Percentiles rank a stretch among this genome's conserved stretches.
These are phyloP conservation scores for Cochliopodium minus DNA, from an alignment of 208 protist species.

Conservation along the genomic window DNA sequence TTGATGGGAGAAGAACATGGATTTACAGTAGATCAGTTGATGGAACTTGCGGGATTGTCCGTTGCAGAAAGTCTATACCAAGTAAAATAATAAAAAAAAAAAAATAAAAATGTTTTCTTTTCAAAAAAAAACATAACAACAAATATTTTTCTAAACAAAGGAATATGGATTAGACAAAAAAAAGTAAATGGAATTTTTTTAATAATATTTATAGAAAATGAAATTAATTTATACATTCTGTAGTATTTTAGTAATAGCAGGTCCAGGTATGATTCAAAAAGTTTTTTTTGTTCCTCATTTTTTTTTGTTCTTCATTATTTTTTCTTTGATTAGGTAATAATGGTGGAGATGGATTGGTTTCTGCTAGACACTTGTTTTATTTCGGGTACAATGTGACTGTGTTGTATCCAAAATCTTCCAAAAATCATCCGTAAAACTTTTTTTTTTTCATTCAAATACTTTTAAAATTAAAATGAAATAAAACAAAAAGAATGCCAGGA, in stretches of 20 bases:
- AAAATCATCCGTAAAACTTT: background rate
- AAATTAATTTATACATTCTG: too few species aligned
- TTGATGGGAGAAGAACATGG: constrained; percentile 25
- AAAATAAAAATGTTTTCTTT: background rate
- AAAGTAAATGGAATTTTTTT: background rate
- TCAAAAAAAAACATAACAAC: background rate
- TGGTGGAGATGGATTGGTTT: constrained; percentile 54
- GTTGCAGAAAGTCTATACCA: constrained; percentile 2
- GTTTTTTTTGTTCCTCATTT: too few species aligned
- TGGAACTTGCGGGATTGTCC: constrained; percentile 49
- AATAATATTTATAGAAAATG: background rate
- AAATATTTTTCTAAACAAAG: background rate
- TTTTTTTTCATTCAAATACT: background rate
- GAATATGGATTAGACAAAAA: background rate
- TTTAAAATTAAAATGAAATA: too few species aligned
- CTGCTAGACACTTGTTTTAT: constrained; percentile 37
- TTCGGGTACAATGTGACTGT: constrained; percentile 32
- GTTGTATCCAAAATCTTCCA: background rate
- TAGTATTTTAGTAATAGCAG: too few species aligned
- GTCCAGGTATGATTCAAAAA: too few species aligned
- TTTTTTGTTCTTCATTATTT: too few species aligned
- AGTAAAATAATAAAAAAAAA: background rate
- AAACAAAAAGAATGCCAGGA: too few species aligned
- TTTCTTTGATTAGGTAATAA: constrained; percentile 49
- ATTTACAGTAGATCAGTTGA: constrained; percentile 39